Percentiles rank a stretch among this genome's conserved stretches.
Evolutionary conservation across 306 rosid species (phyloP).

Genomic region (Rosa rugosa): DNA sequence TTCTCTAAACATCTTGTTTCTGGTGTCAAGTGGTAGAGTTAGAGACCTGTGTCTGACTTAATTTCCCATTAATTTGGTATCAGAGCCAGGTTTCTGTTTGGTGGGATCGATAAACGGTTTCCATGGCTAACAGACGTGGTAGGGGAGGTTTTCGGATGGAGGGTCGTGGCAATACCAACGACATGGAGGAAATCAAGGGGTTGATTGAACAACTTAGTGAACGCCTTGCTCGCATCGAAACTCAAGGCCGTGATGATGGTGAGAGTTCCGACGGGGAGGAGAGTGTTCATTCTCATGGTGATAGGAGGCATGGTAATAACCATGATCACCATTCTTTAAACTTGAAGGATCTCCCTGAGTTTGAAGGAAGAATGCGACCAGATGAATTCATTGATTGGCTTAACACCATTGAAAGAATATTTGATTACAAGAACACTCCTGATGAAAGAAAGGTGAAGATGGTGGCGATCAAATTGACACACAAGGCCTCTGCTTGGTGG

Average conservation of each 20-base stretch:
- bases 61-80: too few species aligned
- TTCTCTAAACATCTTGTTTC: too few species aligned
- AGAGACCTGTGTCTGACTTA: too few species aligned
- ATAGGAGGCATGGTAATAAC: too few species aligned
- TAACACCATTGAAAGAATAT: background rate
- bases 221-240: background rate
- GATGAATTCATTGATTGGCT: constrained; percentile 12
- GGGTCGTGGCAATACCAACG: background rate
- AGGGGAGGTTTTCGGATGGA: background rate
- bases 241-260: background rate
- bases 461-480: too few species aligned
- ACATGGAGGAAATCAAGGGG: background rate
- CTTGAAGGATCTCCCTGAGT: background rate
- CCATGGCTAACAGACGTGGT: too few species aligned
- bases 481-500: too few species aligned
- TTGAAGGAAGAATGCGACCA: background rate
- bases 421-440: background rate
- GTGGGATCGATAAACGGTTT: too few species aligned
- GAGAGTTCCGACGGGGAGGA: background rate
- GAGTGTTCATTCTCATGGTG: background rate
- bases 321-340: background rate
- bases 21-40: too few species aligned
- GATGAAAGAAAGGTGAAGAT: background rate
- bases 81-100: too few species aligned
- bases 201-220: background rate